Evolutionary conservation across 2,329 filamentous ascomycete species (phyloP), one percentile per base, ranked within the genome.

Genomic region (Nemania sp.): DNA sequence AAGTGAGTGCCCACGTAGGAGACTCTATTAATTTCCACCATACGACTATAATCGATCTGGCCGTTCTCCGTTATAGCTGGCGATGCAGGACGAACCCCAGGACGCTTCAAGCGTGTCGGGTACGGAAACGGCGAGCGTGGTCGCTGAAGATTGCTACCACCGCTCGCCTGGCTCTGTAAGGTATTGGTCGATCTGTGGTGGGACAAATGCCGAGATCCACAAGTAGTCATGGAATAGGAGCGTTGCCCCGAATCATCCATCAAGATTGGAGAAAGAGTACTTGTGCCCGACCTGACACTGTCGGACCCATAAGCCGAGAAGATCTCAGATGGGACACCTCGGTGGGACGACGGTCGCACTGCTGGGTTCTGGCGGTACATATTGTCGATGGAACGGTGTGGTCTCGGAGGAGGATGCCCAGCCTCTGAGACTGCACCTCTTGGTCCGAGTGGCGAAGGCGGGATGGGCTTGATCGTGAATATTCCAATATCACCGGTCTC

Each of bases 401-500:
- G 64, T 20, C 66, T 60, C n/a, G 65, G 64, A 39, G 66, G 59
- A 34, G 61, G 57, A 30, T 67, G 60, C 14, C 58, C 61, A 9
- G 55, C 58, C 7, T 74, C 71, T 31, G 61, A 67, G 28, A 71
- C 56, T 19, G 64, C 64, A 17, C 66, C 61, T 49, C 67, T 62
- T 40, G 57, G 56, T 17, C 24, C 12, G 11, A 54, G 67, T 9
- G 68, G 66, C 5, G 69, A 69, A 11, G 72, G 70, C 8, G 66
- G 67, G 14, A 71, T 51, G 6, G 77, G 72, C 41, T 73, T 76
- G 60, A 83, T 81, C 46, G 80, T 82, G 66, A 85, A 86, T 44
- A 80, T 70, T 4, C 82, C 82, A 60, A 84, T 83, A 60, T 86
- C 82, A n/a, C 83, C 83, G 7, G 82, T 84, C 64, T 86, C 84